Conservation (phyloP, 2,329 filamentous ascomycete species). For the Cercospora sp. region DNA sequence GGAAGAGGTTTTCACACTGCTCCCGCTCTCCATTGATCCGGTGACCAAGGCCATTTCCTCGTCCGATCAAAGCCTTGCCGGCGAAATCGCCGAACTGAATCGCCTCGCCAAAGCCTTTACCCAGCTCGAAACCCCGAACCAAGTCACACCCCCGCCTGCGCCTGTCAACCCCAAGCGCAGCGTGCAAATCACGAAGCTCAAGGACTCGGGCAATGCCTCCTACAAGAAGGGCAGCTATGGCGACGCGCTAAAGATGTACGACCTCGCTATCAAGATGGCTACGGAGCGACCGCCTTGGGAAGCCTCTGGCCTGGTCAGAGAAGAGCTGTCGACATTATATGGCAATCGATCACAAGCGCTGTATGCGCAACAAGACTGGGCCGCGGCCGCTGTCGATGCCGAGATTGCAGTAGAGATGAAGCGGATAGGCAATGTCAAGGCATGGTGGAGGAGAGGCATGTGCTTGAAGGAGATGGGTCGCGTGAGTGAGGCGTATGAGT, state of each 20-base stretch:
- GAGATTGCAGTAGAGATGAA: constrained; percentile 86
- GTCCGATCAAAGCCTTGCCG: constrained; percentile 43
- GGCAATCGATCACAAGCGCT: constrained; percentile 87
- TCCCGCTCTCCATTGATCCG: constrained; percentile 70
- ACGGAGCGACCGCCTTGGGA: constrained; percentile 82
- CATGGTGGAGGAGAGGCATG: constrained; percentile 85
- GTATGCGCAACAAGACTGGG: constrained; percentile 79
- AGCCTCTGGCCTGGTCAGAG: constrained; percentile 75
- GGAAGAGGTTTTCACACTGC: constrained; percentile 24
- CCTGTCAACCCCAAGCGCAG: constrained; percentile 91
- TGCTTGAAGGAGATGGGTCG: constrained; percentile 90
- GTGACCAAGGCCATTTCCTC: constrained; percentile 70
- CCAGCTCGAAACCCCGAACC: constrained; percentile 58
- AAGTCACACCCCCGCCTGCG: constrained; percentile 78
- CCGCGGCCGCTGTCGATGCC: constrained; percentile 83
- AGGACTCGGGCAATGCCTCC: constrained; percentile 79
- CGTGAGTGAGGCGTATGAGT: constrained; percentile 76
- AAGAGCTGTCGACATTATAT: constrained; percentile 78
- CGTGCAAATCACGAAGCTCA: constrained; percentile 84
- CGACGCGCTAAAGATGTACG: constrained; percentile 80
- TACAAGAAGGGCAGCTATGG: constrained; percentile 74
- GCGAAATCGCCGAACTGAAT: constrained; percentile 70
- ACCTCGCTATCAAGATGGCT: constrained; percentile 87
- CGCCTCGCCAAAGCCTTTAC: constrained; percentile 73
- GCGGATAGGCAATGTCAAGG: constrained; percentile 84